Base-by-base conservation (phyloP, 345 rosid species). In the Rhodomyrtus tomentosa region DNA sequence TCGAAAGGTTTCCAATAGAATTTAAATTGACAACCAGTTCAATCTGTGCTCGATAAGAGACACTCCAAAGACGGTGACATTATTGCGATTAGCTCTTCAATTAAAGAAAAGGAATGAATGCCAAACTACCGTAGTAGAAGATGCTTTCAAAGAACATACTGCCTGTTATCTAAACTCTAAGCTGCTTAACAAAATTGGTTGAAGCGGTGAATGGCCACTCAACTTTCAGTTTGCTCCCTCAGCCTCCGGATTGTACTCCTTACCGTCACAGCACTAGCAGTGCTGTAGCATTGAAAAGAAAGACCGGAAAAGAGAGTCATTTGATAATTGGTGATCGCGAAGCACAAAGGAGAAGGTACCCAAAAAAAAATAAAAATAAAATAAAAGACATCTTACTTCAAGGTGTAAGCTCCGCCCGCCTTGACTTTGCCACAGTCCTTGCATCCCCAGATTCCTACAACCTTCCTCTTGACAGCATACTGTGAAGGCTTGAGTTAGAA, bases 401-500 rank as follows among this genome's bases (percentile, higher is more conserved):
- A 86, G 29, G 99, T 96, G 91, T 96, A 96, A 38, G 99, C 98
- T 56, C 99, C 99, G 48, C 99, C 98, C 0, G 98, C 98, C 88
- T 94, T 96, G 80, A 96, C 96, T 90, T 95, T 95, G 50, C 99
- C 98, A 38, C 98, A 96, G 74, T 95, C 98, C 88, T 95, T 96
- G 95, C 99, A 96, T 20, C 96, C 94, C 99, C 99, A 96, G 12
- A 96, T 93, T 22, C 99, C 99, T 8, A 95, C 99, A 74, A 95
- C 99, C 89, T 95, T 94, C 81, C 99, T 93, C 92, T 96, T 95
- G 81, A 96, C 98, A 0, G 98, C 99, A 72, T 90, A 95, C 97
- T 95, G 89, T 4, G 27, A 22, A 76, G 24, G 14, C 51, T 42
- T 15, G 9, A 45, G 32, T 40, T 42, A 45, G 21, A 29, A 50